Conservation (phyloP, 2,329 filamentous ascomycete genomes). For the Trichophyton verrucosum region DNA sequence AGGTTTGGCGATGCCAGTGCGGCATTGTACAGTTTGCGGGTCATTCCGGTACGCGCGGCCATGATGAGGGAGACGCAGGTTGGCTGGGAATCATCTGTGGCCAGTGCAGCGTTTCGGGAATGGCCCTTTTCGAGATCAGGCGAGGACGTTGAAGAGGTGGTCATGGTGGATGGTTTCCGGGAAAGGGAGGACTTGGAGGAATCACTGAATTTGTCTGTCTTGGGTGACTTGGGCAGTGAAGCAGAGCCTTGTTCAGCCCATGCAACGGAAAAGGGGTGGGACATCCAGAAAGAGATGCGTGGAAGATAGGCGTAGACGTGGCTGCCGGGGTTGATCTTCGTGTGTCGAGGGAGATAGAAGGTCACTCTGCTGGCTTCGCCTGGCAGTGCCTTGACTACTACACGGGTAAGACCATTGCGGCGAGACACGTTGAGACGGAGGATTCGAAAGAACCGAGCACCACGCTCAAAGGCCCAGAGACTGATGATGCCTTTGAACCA, state of each 20-base stretch:
- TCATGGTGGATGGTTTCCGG: not conserved
- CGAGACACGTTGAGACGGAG: slow-evolving; percentile 43
- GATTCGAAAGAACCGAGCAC: slow-evolving; percentile 38
- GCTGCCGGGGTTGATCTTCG: slow-evolving; percentile 43
- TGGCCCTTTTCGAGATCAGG: slow-evolving; percentile 22
- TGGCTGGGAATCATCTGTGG: slow-evolving; percentile 15
- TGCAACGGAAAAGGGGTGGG: slow-evolving; percentile 38
- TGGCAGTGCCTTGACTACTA: slow-evolving; percentile 47
- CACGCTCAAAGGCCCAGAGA: slow-evolving; percentile 33
- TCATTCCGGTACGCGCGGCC: slow-evolving; percentile 51
- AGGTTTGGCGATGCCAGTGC: slow-evolving; percentile 39
- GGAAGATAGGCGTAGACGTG: slow-evolving; percentile 52
- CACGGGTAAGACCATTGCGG: slow-evolving; percentile 37
- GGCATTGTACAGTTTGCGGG: slow-evolving; percentile 46
- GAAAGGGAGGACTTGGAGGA: not conserved
- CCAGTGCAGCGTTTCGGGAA: slow-evolving; percentile 14
- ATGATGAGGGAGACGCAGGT: slow-evolving; percentile 45
- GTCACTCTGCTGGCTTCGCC: slow-evolving; percentile 50
- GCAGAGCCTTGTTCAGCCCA: slow-evolving; percentile 31
- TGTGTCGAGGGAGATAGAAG: slow-evolving; percentile 44
- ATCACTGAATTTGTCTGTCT: not conserved
- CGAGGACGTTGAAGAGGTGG: slow-evolving; percentile 9
- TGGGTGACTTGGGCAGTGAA: slow-evolving; percentile 15
- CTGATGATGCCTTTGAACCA: slow-evolving; percentile 27
- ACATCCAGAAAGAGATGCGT: slow-evolving; percentile 35